Evolutionary conservation across 768 basidiomycete species (phyloP).

Genomic region (Russula dissimulans): DNA sequence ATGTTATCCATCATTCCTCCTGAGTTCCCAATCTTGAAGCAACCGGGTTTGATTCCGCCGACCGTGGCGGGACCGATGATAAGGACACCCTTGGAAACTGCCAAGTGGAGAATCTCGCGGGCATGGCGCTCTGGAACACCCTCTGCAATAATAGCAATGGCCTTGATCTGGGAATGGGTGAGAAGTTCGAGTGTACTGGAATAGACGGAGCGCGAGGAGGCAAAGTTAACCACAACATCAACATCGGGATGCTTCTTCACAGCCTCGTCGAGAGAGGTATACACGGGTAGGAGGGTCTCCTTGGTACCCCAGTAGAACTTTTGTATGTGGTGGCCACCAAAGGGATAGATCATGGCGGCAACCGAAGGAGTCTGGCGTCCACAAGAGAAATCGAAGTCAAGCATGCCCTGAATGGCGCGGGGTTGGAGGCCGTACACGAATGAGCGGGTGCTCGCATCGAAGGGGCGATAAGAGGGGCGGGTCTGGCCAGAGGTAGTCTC

Average conservation of each 20-base stretch:
- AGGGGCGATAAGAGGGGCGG: slow-evolving; percentile 82
- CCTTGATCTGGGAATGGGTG: slow-evolving; percentile 54
- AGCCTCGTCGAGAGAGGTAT: slow-evolving; percentile 86
- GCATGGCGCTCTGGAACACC: slow-evolving; percentile 98
- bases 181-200: slow-evolving; percentile 89
- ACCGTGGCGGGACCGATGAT: slow-evolving; percentile 98
- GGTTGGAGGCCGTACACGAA: slow-evolving; percentile 99
- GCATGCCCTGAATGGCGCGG: slow-evolving; percentile 96
- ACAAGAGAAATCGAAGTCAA: slow-evolving; percentile 99
- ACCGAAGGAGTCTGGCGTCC: slow-evolving; percentile 85
- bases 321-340: slow-evolving; percentile 99
- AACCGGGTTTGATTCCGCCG: slow-evolving; percentile 98
- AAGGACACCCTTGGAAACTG: slow-evolving; percentile 75
- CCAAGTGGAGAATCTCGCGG: slow-evolving; percentile 87
- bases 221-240: slow-evolving; percentile 98
- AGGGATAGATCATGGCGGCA: slow-evolving; percentile 99
- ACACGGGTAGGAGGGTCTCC: slow-evolving; percentile 97
- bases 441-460: slow-evolving; percentile 88
- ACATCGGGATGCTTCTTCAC: slow-evolving; percentile 92
- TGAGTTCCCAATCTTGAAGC: slow-evolving; percentile 99
- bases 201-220: slow-evolving; percentile 88
- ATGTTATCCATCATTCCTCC: slow-evolving; percentile 99
- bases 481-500: slow-evolving; percentile 36
- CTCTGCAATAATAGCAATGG: slow-evolving; percentile 92
- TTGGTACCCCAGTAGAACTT: slow-evolving; percentile 99